Base-by-base conservation (phyloP, 2,329 filamentous ascomycete genomes). In the Lasiodiplodia hormozganensis region DNA sequence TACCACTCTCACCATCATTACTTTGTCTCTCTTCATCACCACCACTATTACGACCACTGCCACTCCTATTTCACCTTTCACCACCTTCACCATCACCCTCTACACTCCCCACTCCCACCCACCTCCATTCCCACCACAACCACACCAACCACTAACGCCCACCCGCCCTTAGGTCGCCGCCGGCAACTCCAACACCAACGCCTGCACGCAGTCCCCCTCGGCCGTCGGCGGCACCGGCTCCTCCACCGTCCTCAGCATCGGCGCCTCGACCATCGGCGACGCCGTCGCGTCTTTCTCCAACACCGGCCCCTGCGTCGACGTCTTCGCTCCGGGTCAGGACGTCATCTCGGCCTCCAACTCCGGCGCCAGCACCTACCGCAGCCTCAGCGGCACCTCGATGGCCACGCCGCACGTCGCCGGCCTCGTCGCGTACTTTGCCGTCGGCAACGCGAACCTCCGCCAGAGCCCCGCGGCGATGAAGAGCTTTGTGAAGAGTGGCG, bases 341-440 rank as follows among this genome's bases (percentile, higher is more conserved):
- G 73, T 82, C 34, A 73, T 82, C 0, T 85, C 82, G 69, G 79
- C 87, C 12, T 87, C 82, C 43, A 74, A 74, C 60, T 78, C 76
- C 47, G 84, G 78, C 23, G 72, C 70, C 6, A 73, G 70, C 3
- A 69, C 70, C 66, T 68, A 67, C 2, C 52, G 36, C 3, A 62
- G 56, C 25, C 49, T 73, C 10, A 71, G 68, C 0, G 74, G 74
- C 18, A 73, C 71, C 4, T 72, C 70, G 3, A 71, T 71, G 69
- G 74, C 74, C 5, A 71, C 73, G 1, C 72, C 74, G 10, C 73
- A 76, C 67, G 70, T 76, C 47, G 73, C 73, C 1, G 73, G 73
- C 1, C 53, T 75, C 4, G 72, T 70, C 18, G 70, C 71, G 14
- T 75, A 74, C 49, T 68, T 73, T 25, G 57, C 72, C 7, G 72